These are phyloP conservation scores for Trichoderma sp. DNA, from an alignment of 2,329 filamentous ascomycete genomes.

Conservation along the genomic window DNA sequence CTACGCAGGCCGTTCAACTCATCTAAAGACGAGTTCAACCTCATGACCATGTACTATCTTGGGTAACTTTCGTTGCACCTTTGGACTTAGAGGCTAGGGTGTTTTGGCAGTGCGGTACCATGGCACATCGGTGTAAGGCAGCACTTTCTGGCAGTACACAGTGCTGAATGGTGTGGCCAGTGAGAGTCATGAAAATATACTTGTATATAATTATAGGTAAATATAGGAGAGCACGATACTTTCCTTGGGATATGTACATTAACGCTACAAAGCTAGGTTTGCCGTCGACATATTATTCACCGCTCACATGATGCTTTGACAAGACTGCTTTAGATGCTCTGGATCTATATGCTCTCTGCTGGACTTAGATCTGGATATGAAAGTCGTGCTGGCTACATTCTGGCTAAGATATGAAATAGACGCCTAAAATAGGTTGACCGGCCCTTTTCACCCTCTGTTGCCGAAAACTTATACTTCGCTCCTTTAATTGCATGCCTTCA, in stretches of 20 bases:
- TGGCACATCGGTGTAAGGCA: too few species aligned
- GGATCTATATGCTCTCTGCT: neutral
- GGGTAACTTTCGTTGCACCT: too few species aligned
- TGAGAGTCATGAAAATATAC: neutral
- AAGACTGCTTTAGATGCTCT: neutral
- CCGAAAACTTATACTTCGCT: neutral
- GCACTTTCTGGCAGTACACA: too few species aligned
- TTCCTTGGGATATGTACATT: neutral
- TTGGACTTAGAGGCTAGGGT: too few species aligned
- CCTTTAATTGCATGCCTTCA: neutral
- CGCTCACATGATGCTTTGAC: neutral
- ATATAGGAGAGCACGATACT: neutral
- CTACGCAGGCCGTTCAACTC: too few species aligned
- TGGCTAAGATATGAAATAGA: neutral
- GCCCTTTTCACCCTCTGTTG: too few species aligned
- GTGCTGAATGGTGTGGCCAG: neutral
- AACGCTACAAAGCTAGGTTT: neutral
- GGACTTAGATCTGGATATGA: neutral
- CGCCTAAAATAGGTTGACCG: too few species aligned
- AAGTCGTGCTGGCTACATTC: neutral
- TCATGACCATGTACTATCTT: too few species aligned
- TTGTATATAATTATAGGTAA: neutral
- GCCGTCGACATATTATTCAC: neutral
- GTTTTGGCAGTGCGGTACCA: too few species aligned
- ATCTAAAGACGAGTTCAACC: too few species aligned